These are phyloP conservation scores for Oehlia diaphana DNA, from an alignment of 192 early-diverging fungal species.

Conservation along the genomic window DNA sequence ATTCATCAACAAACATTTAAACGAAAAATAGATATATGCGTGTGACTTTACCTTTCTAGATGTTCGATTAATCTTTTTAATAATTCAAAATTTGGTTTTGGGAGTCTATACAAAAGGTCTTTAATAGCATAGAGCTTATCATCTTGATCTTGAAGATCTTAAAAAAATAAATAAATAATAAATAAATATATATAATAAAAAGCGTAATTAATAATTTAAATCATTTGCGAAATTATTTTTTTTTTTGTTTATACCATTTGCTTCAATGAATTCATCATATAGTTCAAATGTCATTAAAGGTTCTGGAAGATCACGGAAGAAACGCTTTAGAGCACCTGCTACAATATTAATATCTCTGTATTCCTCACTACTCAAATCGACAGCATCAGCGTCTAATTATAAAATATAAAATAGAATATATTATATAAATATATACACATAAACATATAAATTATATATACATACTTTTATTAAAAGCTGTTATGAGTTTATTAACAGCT, in stretches of 20 bases:
- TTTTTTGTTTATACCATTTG: constrained; percentile 46
- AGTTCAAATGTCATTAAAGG: constrained; percentile 85
- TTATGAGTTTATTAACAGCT: constrained; percentile 58
- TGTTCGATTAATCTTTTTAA: constrained; percentile 73
- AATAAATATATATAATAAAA: too few species aligned
- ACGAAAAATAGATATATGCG: neutral
- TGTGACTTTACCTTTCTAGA: constrained; percentile 50
- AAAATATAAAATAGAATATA: neutral
- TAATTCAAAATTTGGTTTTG: constrained; percentile 61
- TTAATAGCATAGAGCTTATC: constrained; percentile 73
- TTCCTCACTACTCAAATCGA: constrained; percentile 58
- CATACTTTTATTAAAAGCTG: constrained; percentile 61
- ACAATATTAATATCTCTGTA: constrained; percentile 81
- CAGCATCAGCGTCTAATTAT: constrained; percentile 35
- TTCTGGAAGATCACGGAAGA: constrained; percentile 91
- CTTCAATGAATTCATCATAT: constrained; percentile 81
- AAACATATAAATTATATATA: neutral
- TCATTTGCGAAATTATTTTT: too few species aligned
- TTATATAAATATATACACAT: too few species aligned
- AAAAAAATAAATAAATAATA: neutral
- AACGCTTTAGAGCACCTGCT: constrained; percentile 90
- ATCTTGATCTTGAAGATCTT: constrained; percentile 65
- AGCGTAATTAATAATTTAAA: too few species aligned
- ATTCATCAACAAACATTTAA: neutral
- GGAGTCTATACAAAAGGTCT: constrained; percentile 62